Evolutionary conservation across 345 rosid species (phyloP).

Genomic region (Microcos paniculata): DNA sequence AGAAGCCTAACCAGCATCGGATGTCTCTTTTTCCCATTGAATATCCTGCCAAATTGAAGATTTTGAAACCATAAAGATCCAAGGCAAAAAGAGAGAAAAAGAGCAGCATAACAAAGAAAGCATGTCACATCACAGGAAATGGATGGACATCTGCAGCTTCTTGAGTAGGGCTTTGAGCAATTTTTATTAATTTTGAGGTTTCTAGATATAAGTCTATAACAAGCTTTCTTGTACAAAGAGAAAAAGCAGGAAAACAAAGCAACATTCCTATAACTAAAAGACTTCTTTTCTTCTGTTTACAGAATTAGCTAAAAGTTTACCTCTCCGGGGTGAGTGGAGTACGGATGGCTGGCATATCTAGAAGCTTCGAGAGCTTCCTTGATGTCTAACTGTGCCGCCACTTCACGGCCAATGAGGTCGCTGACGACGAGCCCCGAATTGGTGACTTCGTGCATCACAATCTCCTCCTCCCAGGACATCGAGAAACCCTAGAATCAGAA

Average conservation of each 20-base stretch:
- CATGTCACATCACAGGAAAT: background rate
- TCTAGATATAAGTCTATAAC: too few species aligned
- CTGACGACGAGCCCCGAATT: slow-evolving; percentile 71
- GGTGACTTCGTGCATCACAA: slow-evolving; percentile 80
- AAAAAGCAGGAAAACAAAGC: background rate
- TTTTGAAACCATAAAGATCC: slow-evolving; percentile 15
- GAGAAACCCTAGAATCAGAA: slow-evolving; percentile 10
- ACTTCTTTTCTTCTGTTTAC: background rate
- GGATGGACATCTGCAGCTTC: background rate
- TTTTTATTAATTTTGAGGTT: too few species aligned
- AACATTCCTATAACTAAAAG: background rate
- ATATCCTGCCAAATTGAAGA: slow-evolving; percentile 41
- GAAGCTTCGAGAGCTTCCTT: slow-evolving; percentile 95
- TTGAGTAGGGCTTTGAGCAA: background rate
- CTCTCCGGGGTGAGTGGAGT: slow-evolving; percentile 86
- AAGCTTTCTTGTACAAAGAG: background rate
- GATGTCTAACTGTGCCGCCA: slow-evolving; percentile 71
- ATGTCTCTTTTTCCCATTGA: slow-evolving; percentile 39
- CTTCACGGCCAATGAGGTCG: slow-evolving; percentile 86
- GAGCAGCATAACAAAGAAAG: background rate
- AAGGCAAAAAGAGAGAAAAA: background rate
- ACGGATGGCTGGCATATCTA: slow-evolving; percentile 90
- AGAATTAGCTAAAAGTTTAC: slow-evolving; percentile 33
- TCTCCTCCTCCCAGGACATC: slow-evolving; percentile 82
- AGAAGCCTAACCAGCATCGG: slow-evolving; percentile 23